Evolutionary conservation across 2,329 filamentous ascomycete species (phyloP).

Genomic region (Microcera coccophila): DNA sequence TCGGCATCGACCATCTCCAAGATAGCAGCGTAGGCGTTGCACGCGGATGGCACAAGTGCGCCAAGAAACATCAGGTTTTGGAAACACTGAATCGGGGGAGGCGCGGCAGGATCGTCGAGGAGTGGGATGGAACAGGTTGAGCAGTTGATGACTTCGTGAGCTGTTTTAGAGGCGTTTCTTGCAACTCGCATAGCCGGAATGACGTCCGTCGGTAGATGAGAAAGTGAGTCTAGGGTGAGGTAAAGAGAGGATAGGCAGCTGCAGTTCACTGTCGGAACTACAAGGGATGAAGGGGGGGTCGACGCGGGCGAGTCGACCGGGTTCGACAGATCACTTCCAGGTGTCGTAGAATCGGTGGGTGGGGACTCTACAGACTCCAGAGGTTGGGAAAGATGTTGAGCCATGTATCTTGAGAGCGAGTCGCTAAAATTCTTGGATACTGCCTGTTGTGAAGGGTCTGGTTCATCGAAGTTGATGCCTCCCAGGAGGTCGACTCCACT

Average conservation of each 20-base stretch:
- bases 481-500: constrained; percentile 29
- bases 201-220: constrained; percentile 43
- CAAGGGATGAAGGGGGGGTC: constrained; percentile 11
- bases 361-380: constrained; percentile 6
- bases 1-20: constrained; percentile 54
- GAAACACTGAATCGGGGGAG: constrained; percentile 46
- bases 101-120: constrained; percentile 31
- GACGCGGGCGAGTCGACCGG: constrained; percentile 16
- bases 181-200: constrained; percentile 45
- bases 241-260: constrained; percentile 49
- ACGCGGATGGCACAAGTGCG: constrained; percentile 54
- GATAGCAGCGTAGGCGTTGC: constrained; percentile 54
- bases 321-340: constrained; percentile 21
- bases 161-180: constrained; percentile 45
- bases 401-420: constrained; percentile 26
- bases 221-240: constrained; percentile 48
- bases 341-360: constrained; percentile 12
- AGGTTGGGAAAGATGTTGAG: constrained; percentile 16
- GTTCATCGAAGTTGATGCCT: constrained; percentile 32
- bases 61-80: constrained; percentile 59
- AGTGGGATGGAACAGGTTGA: constrained; percentile 43
- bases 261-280: constrained; percentile 37
- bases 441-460: constrained; percentile 21
- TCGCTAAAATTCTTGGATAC: constrained; percentile 30
- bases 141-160: constrained; percentile 52